A percentile compares a stretch with the other conserved stretches of the same genome.
phyloP scores from a whole-genome alignment of 1,139 yeast genomes.

The Pichia sp. region DNA sequence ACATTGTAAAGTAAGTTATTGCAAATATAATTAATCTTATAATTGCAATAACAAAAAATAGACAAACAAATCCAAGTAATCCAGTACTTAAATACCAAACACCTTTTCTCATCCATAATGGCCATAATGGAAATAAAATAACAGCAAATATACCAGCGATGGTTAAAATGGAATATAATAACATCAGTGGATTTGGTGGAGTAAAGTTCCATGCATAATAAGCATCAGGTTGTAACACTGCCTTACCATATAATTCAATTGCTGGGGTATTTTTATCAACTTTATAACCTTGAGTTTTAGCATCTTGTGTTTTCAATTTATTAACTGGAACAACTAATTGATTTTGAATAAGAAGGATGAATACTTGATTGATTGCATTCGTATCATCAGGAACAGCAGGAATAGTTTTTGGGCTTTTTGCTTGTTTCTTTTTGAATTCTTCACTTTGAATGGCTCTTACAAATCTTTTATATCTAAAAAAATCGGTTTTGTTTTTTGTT shows the following conservation, averaged over 20 bases:
- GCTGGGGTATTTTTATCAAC: constrained; percentile 77
- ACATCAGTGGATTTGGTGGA: constrained; percentile 66
- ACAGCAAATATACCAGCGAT: constrained; percentile 65
- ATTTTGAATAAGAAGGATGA: constrained; percentile 63
- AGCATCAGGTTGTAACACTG: constrained; percentile 67
- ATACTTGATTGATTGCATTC: constrained; percentile 52
- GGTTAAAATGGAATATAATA: constrained; percentile 57
- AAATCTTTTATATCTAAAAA: constrained; percentile 82
- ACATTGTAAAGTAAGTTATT: constrained; percentile 50
- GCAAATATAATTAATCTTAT: constrained; percentile 69
- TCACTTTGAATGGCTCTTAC: constrained; percentile 69
- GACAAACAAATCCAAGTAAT: constrained; percentile 64
- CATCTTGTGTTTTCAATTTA: constrained; percentile 67
- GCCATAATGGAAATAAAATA: constrained; percentile 96
- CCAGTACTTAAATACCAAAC: constrained; percentile 88
- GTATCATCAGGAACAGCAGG: constrained; percentile 45
- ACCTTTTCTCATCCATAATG: constrained; percentile 77
- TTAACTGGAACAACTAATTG: constrained; percentile 70
- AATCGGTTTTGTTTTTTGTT: constrained; percentile 58
- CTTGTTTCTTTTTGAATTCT: constrained; percentile 56
- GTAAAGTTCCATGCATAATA: constrained; percentile 83
- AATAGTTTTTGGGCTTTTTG: constrained; percentile 39
- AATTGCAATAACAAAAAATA: constrained; percentile 73
- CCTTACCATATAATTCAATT: constrained; percentile 57
- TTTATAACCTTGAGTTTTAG: constrained; percentile 52